Conservation (phyloP, 257 asterid species). For the Plantago major region DNA sequence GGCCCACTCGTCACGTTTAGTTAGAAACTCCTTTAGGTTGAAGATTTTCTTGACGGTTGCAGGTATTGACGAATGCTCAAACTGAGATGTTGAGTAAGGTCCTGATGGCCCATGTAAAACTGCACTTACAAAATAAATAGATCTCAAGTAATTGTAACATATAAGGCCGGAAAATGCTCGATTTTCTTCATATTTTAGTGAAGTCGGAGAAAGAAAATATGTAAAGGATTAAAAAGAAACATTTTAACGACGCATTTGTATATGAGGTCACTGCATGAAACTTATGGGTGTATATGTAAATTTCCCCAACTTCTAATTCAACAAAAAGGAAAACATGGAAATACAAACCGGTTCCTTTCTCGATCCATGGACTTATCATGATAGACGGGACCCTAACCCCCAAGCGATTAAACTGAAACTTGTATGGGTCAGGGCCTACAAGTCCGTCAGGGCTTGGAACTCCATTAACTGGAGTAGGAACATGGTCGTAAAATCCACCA, state of each 20-base stretch:
- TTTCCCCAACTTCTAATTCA: background rate
- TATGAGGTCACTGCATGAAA: no score
- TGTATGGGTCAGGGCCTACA: constrained; percentile 54
- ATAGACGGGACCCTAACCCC: constrained; percentile 74
- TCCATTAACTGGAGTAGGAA: constrained; percentile 55
- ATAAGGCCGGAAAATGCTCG: no score
- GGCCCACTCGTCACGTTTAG: constrained; percentile 73
- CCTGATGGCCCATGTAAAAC: constrained; percentile 64
- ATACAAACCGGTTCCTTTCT: constrained; percentile 54
- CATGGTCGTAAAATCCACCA: constrained; percentile 79
- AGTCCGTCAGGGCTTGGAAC: constrained; percentile 72
- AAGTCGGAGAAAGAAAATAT: no score
- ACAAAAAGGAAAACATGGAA: background rate
- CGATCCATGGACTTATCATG: constrained; percentile 72
- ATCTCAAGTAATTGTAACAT: background rate
- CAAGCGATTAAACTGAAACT: constrained; percentile 51
- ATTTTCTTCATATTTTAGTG: no score
- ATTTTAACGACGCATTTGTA: no score
- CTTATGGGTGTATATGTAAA: no score
- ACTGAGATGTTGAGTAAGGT: constrained; percentile 57
- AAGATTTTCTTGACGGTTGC: constrained; percentile 69
- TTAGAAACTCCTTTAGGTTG: constrained; percentile 46
- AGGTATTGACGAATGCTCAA: constrained; percentile 68
- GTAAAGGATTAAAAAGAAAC: no score
- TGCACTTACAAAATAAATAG: constrained; percentile 21